These are phyloP conservation scores for Axilococcus clingmanii DNA, from an alignment of 139 green algal genomes.

Conservation along the genomic window DNA sequence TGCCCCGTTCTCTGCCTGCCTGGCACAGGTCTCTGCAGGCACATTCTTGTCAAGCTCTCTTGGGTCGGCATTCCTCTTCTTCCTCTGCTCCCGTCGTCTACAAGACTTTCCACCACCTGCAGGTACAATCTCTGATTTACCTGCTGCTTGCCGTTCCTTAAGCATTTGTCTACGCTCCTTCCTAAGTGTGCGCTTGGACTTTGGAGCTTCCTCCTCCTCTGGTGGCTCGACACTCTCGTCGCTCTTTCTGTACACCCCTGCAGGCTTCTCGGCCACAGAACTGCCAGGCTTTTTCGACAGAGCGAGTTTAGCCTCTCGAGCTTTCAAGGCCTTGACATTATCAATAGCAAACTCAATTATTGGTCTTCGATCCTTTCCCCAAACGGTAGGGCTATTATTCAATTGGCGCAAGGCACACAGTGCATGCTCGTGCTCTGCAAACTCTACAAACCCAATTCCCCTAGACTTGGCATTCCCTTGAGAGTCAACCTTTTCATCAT, in stretches of 20 bases:
- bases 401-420: slow-evolving; percentile 80
- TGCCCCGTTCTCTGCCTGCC: too few species aligned
- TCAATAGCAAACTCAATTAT: slow-evolving; percentile 90
- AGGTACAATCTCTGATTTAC: slow-evolving; percentile 1
- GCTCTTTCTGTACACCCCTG: slow-evolving; percentile 2
- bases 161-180: slow-evolving; percentile 13
- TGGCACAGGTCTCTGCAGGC: too few species aligned
- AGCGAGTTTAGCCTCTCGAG: slow-evolving; percentile 13
- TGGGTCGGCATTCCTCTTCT: slow-evolving; percentile 1
- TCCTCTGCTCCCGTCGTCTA: slow-evolving; percentile 13
- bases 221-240: slow-evolving; percentile 4
- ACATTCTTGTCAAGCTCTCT: too few species aligned
- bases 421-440: slow-evolving; percentile 75
- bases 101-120: slow-evolving; percentile 10
- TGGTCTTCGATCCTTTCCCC: slow-evolving; percentile 38
- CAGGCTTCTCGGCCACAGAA: slow-evolving; percentile 1
- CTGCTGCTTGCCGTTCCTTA: slow-evolving; percentile 15
- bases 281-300: slow-evolving; percentile 2
- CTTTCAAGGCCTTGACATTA: slow-evolving; percentile 53
- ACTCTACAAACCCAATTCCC: slow-evolving; percentile 90
- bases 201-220: neutral
- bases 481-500: slow-evolving; percentile 34
- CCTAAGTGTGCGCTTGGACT: slow-evolving; percentile 27
- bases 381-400: slow-evolving; percentile 86
- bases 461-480: slow-evolving; percentile 19